Base-by-base conservation (phyloP, 1,139 yeast species). In the Suhomyces wounanorum region DNA sequence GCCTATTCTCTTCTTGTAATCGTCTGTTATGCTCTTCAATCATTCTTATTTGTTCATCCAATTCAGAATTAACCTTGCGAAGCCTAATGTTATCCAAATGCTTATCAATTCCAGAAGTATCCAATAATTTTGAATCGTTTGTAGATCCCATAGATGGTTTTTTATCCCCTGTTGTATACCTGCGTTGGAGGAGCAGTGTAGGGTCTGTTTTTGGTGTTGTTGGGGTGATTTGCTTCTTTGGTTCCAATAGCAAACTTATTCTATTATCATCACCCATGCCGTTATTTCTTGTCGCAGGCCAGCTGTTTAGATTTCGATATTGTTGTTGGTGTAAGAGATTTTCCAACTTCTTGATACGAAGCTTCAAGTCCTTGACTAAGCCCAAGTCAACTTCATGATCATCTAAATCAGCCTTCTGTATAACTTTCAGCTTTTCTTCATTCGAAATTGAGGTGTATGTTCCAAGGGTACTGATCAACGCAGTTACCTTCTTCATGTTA, bases 241-340 rank as follows among this genome's bases (percentile, higher is more conserved):
- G 43, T 31, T 52, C 64, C 25, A 63, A 49, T 21, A 63, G 55
- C 60, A 67, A 53, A 49, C 72, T 66, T 50, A 56, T 54, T 45
- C 58, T 53, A 44, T 58, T 55, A 43, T 59, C 66, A 8, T 48
- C 26, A 25, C 14, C 13, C 11, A 30, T 30, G 33, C 33, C 31
- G 38, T 49, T 52, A 23, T 42, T 54, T 41, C 50, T 48, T 8
- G 56, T 58, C 6, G 64, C 66, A 1, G 88, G 87, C 88, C 88
- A 83, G 39, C 73, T 77, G n/a, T 77, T 73, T 28, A 83, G 70
- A 52, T 82, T 80, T 47, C 79, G 78, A 60, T 79, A 83, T 55
- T 81, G 87, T 44, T 81, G 84, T 57, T 85, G 89, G 61, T 86
- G 91, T 13, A 87, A 65, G 31, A 86, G 66, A 51, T 79, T 82